Base-by-base conservation (phyloP, 345 rosid genomes). In the Microcos paniculata region DNA sequence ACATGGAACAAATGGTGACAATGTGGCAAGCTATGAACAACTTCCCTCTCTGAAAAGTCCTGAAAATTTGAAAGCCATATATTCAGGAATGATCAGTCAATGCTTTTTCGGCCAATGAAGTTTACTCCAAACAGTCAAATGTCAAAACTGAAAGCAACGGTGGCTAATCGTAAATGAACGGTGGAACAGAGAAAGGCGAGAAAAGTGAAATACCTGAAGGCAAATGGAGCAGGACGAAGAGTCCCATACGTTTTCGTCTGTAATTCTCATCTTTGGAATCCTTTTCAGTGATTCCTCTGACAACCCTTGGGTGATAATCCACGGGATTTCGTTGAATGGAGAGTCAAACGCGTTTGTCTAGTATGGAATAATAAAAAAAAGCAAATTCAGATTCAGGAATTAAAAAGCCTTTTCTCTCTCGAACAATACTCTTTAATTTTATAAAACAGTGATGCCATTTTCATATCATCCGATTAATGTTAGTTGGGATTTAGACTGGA, bases 161-260 rank as follows among this genome's bases (percentile, higher is more conserved):
- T 6, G 62, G n/a, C 9, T 58, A 43, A 43, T 57, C 57, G 43
- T 2, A 68, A 6, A 42, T 7, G 45, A 35, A 4, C 40, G 38
- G 21, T n/a, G 23, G 62, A 71, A 31, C 1, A 24, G 62, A 56
- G 46, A 6, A 30, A 8, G 12, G 14, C n/a, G n/a, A n/a, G 1
- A 23, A 43, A 26, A 57, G 46, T 11, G 18, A 18, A 67, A 49
- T 51, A 86, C 87, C 89, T 84, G 84, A 26, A 86, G 89, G 75
- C 89, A 86, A 58, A 86, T 75, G 2, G 87, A 70, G 40, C 89
- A 86, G 75, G 73, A 77, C 18, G 64, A 75, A 12, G 80, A 33
- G n/a, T 84, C 84, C 67, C 67, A 59, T 4, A 45, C 31, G 74
- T 80, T 72, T 12, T 49, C 71, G 26, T 56, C 40, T 6, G 84